Evolutionary conservation across 1,284 basidiomycete genomes (phyloP).

Genomic region (Ustilago lituana): DNA sequence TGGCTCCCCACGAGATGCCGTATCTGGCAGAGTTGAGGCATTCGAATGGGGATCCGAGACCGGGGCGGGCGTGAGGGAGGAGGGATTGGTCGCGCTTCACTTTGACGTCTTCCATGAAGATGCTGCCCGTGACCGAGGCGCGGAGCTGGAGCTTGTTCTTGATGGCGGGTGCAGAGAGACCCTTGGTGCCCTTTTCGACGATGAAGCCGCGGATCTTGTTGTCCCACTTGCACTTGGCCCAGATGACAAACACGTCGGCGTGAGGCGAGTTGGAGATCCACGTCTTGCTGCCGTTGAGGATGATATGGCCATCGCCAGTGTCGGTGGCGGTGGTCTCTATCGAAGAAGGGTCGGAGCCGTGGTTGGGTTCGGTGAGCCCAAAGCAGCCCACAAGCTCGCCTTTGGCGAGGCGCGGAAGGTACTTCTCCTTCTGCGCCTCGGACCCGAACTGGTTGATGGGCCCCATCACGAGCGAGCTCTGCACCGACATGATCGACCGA

Average conservation of each 20-base stretch:
- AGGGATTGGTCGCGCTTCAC: constrained; percentile 55
- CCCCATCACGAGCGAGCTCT: constrained; percentile 97
- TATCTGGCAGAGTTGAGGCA: constrained; percentile 62
- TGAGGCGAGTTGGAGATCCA: constrained; percentile 83
- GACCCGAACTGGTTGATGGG: constrained; percentile 90
- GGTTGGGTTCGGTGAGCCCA: constrained; percentile 94
- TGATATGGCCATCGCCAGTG: constrained; percentile 79
- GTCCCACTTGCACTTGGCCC: constrained; percentile 96
- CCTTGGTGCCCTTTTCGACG: constrained; percentile 87
- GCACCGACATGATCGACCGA: constrained; percentile 92
- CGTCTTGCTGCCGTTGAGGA: constrained; percentile 90
- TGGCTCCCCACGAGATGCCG: constrained; percentile 63
- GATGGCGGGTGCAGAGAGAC: constrained; percentile 86
- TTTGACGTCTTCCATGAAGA: constrained; percentile 75
- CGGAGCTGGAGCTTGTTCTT: constrained; percentile 92
- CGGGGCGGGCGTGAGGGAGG: constrained; percentile 55
- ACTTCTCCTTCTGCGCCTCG: constrained; percentile 89
- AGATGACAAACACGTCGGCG: constrained; percentile 86
- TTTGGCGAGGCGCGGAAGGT: constrained; percentile 83
- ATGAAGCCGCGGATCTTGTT: constrained; percentile 90
- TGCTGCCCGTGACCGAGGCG: constrained; percentile 88
- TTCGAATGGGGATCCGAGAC: constrained; percentile 62
- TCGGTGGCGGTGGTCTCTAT: constrained; percentile 95
- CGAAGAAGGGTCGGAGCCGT: constrained; percentile 89
- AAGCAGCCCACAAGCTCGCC: constrained; percentile 93